Conservation (phyloP, 2,329 filamentous ascomycete genomes). For the Colletotrichum cordylinicola region DNA sequence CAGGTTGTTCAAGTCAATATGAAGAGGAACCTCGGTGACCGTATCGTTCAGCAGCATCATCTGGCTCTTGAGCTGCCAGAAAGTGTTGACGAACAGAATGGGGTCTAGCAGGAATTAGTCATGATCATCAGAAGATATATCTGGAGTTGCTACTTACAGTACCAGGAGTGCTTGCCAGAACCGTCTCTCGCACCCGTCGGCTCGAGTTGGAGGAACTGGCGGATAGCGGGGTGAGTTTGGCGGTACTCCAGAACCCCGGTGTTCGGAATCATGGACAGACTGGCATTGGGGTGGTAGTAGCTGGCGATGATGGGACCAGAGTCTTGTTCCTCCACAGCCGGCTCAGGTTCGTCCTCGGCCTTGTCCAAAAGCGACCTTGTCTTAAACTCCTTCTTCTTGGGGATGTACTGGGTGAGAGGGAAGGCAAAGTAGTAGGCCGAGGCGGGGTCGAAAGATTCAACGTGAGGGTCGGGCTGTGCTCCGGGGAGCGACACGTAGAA, state of each 20-base stretch:
- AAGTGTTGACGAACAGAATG: conserved; percentile 90
- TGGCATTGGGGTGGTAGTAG: conserved; percentile 96
- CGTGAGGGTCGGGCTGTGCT: conserved; percentile 75
- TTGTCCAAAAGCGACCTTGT: conserved; percentile 81
- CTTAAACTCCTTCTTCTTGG: conserved; percentile 90
- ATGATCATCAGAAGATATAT: neutral
- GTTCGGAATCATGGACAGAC: conserved; percentile 84
- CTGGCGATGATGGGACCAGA: conserved; percentile 76
- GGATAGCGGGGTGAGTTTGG: conserved; percentile 73
- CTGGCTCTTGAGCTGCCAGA: conserved; percentile 92
- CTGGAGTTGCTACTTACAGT: conserved; percentile 53
- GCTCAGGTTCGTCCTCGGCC: conserved; percentile 54
- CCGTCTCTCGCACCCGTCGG: conserved; percentile 80
- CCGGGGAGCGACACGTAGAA: conserved; percentile 87
- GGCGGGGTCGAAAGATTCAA: conserved; percentile 72
- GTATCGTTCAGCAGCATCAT: conserved; percentile 94
- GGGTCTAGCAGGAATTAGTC: conserved; percentile 57
- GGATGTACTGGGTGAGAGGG: conserved; percentile 86
- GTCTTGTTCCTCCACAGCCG: conserved; percentile 56
- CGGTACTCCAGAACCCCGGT: conserved; percentile 73
- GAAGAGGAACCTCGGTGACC: conserved; percentile 79
- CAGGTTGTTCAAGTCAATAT: conserved; percentile 83
- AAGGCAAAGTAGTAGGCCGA: conserved; percentile 85
- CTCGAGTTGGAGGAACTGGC: conserved; percentile 82
- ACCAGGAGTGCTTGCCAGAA: conserved; percentile 90